Conservation (phyloP, 2,329 filamentous ascomycete species). For the Ustulina deusta region DNA sequence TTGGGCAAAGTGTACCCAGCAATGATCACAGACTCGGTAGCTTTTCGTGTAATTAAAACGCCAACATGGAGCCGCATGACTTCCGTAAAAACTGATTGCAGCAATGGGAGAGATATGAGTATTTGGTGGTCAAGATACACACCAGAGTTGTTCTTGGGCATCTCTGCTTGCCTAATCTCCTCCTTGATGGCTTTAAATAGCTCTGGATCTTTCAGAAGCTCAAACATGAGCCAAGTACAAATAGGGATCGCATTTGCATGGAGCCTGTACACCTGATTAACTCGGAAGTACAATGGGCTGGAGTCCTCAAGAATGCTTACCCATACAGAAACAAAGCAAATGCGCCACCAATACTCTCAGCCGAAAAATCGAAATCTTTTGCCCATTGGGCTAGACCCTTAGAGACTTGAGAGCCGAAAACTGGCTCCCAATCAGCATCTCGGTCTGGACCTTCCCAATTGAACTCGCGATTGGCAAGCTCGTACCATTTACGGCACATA, state of each 20-base stretch:
- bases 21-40: not conserved
- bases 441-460: not conserved
- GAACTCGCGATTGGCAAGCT: not conserved
- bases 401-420: not conserved
- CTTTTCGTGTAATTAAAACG: not conserved
- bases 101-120: not conserved
- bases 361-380: not conserved
- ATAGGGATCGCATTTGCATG: conserved; percentile 7
- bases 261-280: too few relatives aligned
- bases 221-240: conserved; percentile 5
- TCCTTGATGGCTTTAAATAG: not conserved
- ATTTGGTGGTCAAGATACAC: not conserved
- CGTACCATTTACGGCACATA: conserved; percentile 16
- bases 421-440: not conserved
- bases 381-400: not conserved
- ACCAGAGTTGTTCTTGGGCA: not conserved
- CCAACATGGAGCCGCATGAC: not conserved
- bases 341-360: not conserved
- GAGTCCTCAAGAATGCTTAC: too few relatives aligned
- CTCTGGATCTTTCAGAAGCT: not conserved
- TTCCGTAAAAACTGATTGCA: conserved; percentile 10
- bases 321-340: not conserved
- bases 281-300: too few relatives aligned
- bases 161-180: not conserved
- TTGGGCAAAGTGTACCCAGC: not conserved